Evolutionary conservation across 2,329 filamentous ascomycete species (phyloP), one percentile per base, ranked within the genome.

Genomic region (Pseudogymnoascus sp.): DNA sequence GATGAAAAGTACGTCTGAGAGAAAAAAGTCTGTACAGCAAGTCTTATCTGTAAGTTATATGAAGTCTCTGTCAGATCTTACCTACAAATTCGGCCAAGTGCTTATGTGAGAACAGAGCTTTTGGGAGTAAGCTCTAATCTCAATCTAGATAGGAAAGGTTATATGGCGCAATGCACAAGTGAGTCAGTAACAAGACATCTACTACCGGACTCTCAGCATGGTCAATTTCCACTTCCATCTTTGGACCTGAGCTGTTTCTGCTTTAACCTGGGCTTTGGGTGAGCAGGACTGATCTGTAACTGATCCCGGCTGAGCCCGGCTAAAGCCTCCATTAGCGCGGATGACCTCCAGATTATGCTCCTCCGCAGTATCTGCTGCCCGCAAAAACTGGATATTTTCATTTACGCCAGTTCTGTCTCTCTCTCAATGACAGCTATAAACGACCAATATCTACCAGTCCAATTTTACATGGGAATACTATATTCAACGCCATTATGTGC

Each of bases 301-400:
- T 59, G 39, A 31, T 35, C 33, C 41, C 31, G 60, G 36, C 36
- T 39, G 60, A 59, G 58, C 58, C 24, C 31, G 58, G 58, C 58
- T 59, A 44, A 31, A 31, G 36, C n/a, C 36, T 39, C 10, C 36
- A 39, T 39, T 39, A 39, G 2, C 17, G 57, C 17, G 58, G 58
- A 57, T 5, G 61, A 54, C 41, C 31, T 36, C 58, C 61, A 29
- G 58, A 60, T 60, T 62, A 7, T 36, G 61, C 57, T 62, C 61
- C 61, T 62, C 21, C 21, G 21, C 21, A 21, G 21, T 21, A 21
- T 21, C 21, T 21, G 58, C 61, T 36, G 61, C 61, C 36, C 13
- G 61, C 61, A 60, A 63, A 63, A 60, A 60, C 60, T 60, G 58
- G 61, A 63, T 60, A 63, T 39, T 39, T 39, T 15, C 36, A 39